Conservation (phyloP, 2,329 filamentous ascomycete genomes). For the Penicillium sp. region DNA sequence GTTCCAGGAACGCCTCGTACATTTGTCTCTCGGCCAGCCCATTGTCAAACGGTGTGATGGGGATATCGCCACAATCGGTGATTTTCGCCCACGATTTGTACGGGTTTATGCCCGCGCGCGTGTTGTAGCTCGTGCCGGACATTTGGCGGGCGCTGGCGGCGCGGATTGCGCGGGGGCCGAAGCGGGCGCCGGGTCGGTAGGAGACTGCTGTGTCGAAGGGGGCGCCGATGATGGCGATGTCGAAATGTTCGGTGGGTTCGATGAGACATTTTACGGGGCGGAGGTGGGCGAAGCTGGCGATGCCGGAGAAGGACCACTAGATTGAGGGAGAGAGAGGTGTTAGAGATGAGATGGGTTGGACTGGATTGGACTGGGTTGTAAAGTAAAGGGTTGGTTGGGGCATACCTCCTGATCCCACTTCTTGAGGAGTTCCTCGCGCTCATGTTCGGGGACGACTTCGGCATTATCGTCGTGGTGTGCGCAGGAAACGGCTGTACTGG, state of each 20-base stretch:
- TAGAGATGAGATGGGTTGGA: not conserved
- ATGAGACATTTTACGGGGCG: constrained; percentile 72
- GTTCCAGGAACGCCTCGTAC: constrained; percentile 77
- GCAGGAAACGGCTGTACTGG: constrained; percentile 41
- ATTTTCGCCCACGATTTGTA: constrained; percentile 79
- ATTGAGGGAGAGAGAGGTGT: not conserved
- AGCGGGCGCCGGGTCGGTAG: constrained; percentile 75
- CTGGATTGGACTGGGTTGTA: too few species aligned
- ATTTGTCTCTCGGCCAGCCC: constrained; percentile 80
- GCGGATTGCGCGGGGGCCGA: constrained; percentile 86
- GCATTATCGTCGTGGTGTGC: constrained; percentile 51
- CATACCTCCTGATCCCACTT: constrained; percentile 57
- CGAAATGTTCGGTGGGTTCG: constrained; percentile 67
- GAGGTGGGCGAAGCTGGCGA: constrained; percentile 76
- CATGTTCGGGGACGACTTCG: constrained; percentile 47
- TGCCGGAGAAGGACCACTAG: constrained; percentile 72
- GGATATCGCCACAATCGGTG: constrained; percentile 89
- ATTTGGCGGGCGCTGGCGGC: constrained; percentile 82
- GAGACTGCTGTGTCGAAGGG: constrained; percentile 77
- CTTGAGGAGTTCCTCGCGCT: constrained; percentile 51
- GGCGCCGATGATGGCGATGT: constrained; percentile 74
- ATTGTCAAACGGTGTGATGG: constrained; percentile 86
- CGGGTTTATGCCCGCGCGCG: constrained; percentile 80
- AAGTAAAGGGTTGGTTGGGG: too few species aligned
- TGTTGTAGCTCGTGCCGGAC: constrained; percentile 80